Evolutionary conservation across 2,329 filamentous ascomycete species (phyloP), one percentile per base, ranked within the genome.

Genomic region (Pyrenochaeta sp.): DNA sequence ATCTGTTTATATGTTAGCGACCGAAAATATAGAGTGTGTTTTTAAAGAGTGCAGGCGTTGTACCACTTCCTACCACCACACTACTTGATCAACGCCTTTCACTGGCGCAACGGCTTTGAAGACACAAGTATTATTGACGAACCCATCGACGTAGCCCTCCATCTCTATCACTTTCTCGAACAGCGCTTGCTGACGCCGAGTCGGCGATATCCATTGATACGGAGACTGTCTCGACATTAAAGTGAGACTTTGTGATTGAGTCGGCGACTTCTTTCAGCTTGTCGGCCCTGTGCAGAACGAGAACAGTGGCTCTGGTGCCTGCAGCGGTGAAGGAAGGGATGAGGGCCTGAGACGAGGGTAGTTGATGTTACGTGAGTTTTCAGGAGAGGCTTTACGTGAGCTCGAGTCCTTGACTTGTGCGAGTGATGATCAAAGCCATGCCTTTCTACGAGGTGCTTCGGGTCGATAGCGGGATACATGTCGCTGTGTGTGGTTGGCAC

Each of bases 371-470:
- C 32, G 32, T 3, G 10, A 15, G 15, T 5, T 12, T 10, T 30
- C 13, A 10, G 15, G 6, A 27, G 22, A 22, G 12, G n/a, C 40
- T 54, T 54, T 59, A 68, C 67, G 46, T 44, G 49, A 40, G 64
- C 68, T 22, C 80, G 24, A 82, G 58, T 1, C 80, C 80, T 30
- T 74, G 75, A 45, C 74, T 77, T 1, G 78, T 78, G 0, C 80
- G 79, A n/a, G 79, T 81, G 57, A 82, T 75, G 34, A 80, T 67
- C 6, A 75, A 59, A 0, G 78, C 74, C 54, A 76, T 79, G 13
- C 77, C 79, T 2, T 66, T 68, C 48, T 77, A 74, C 8, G 69
- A 76, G 22, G 74, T 61, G 59, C 5, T 68, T 66, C 6, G 78
- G 79, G 39, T 80, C 73, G 44, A 81, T 77, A 15, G 78, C 69